Conservation (phyloP, 2,329 filamentous ascomycete species). For the Fonsecaea nubica region DNA sequence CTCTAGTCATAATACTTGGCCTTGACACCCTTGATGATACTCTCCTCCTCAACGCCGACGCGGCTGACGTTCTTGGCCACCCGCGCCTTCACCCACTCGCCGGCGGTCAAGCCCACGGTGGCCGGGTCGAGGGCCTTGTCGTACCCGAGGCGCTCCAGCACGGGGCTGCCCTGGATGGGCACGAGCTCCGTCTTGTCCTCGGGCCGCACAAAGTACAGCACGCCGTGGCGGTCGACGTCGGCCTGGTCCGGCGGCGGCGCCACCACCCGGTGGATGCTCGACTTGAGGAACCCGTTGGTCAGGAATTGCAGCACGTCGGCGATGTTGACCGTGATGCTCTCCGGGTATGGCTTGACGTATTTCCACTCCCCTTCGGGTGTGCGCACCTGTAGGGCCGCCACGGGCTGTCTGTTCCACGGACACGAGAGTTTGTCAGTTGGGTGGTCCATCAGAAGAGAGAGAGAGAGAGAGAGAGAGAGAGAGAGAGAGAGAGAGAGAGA, state of each 20-base stretch:
- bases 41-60: conserved; percentile 30
- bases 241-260: conserved; percentile 58
- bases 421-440: neutral
- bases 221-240: conserved; percentile 51
- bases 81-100: conserved; percentile 46
- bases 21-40: conserved; percentile 35
- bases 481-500: no score
- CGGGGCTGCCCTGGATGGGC: conserved; percentile 41
- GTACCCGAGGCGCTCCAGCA: conserved; percentile 46
- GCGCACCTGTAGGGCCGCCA: conserved; percentile 63
- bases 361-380: conserved; percentile 55
- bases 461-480: no score
- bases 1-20: conserved; percentile 36
- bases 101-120: conserved; percentile 41
- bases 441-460: neutral
- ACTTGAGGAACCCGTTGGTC: conserved; percentile 59
- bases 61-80: conserved; percentile 40
- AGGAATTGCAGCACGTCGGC: conserved; percentile 57
- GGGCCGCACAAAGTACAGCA: conserved; percentile 57
- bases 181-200: conserved; percentile 44
- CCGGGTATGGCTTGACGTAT: conserved; percentile 55
- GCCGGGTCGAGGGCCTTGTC: conserved; percentile 34
- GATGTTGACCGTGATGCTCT: conserved; percentile 59
- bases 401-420: conserved; percentile 53
- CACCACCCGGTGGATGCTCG: conserved; percentile 58